These are phyloP conservation scores for Comarum palustre DNA, from an alignment of 306 rosid species.

Conservation along the genomic window DNA sequence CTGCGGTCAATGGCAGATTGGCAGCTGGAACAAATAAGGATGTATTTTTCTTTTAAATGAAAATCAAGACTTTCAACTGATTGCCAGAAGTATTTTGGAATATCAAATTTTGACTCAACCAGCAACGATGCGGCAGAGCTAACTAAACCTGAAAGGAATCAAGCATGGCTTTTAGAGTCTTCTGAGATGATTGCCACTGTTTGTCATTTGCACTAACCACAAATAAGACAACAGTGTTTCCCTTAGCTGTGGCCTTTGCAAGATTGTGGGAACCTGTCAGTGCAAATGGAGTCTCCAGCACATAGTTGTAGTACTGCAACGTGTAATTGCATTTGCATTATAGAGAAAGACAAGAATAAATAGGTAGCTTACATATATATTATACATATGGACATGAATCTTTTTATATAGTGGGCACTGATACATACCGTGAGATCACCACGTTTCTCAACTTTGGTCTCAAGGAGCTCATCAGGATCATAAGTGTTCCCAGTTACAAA, in stretches of 20 bases:
- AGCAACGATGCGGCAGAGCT: not conserved
- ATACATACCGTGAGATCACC: slow-evolving; percentile 72
- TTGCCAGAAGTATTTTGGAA: not conserved
- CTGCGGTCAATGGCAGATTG: no score
- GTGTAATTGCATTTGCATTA: not conserved
- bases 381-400: no score
- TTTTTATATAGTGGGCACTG: not conserved
- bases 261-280: slow-evolving; percentile 92
- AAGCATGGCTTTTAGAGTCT: slow-evolving; percentile 73
- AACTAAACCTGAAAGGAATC: slow-evolving; percentile 73
- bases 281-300: slow-evolving; percentile 85
- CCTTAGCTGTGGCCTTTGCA: slow-evolving; percentile 96
- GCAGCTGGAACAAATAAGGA: no score
- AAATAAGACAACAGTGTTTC: slow-evolving; percentile 81
- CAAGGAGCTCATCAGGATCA: slow-evolving; percentile 87
- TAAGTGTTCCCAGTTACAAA: slow-evolving; percentile 82
- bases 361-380: not conserved
- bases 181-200: slow-evolving; percentile 77
- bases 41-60: no score
- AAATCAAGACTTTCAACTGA: not conserved
- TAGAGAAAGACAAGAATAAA: not conserved
- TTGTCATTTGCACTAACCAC: slow-evolving; percentile 91
- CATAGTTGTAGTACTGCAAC: slow-evolving; percentile 77
- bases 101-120: not conserved
- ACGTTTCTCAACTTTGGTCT: slow-evolving; percentile 68